A percentile compares a stretch with the other conserved stretches of the same genome.
Conservation (phyloP, 148 eudicot genomes). For the Vaccinium myrtillus region DNA sequence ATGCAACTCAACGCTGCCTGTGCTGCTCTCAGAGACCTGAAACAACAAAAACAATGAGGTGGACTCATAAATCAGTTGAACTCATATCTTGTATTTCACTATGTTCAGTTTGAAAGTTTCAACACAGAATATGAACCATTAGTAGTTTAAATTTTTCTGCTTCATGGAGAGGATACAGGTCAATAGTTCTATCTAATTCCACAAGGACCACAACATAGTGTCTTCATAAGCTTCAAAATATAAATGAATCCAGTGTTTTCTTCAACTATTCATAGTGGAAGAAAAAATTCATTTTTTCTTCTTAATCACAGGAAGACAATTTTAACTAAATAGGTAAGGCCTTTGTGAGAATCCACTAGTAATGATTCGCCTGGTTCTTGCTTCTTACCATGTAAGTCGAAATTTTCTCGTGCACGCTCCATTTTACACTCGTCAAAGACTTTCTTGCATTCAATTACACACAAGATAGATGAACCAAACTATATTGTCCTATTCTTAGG, state of each 20-base stretch:
- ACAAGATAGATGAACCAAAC: not conserved
- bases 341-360: not conserved
- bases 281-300: not conserved
- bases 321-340: not conserved
- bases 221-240: not conserved
- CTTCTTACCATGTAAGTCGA: not conserved
- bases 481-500: not conserved
- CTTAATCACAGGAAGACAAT: not conserved
- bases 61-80: not conserved
- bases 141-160: not conserved
- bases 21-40: constrained; percentile 64
- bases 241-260: not conserved
- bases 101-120: not conserved
- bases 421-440: not conserved
- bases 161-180: not conserved
- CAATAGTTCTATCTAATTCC: not conserved
- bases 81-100: not conserved
- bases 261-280: not conserved
- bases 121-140: not conserved
- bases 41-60: not conserved
- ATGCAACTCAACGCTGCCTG: constrained; percentile 68
- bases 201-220: not conserved
- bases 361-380: not conserved
- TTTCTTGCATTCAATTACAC: not conserved
- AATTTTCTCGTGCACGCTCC: not conserved